These are phyloP conservation scores for Domatiomyces catenatus DNA, from an alignment of 2,329 filamentous ascomycete species.

Conservation along the genomic window DNA sequence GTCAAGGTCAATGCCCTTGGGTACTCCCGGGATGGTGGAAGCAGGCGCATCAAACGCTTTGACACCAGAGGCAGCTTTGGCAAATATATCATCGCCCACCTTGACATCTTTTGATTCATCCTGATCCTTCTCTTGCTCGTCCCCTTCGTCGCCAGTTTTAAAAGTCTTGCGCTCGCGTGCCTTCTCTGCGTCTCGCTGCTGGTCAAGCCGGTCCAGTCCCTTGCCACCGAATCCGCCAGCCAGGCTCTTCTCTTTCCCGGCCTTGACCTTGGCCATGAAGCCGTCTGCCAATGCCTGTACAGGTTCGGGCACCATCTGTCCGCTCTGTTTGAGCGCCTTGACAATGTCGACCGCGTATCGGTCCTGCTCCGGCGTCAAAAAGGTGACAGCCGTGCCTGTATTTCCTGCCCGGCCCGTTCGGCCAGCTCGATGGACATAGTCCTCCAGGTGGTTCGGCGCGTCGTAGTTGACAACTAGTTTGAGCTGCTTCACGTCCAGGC, in stretches of 20 bases:
- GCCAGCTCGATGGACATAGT: slow-evolving; percentile 55
- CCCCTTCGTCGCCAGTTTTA: slow-evolving; percentile 74
- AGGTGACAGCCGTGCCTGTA: slow-evolving; percentile 85
- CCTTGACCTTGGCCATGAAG: slow-evolving; percentile 81
- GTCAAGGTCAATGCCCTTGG: slow-evolving; percentile 45
- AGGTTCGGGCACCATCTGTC: slow-evolving; percentile 61
- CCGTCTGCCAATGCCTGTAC: slow-evolving; percentile 46
- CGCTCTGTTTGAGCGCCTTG: slow-evolving; percentile 85
- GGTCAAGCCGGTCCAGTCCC: slow-evolving; percentile 78
- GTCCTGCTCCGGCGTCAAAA: slow-evolving; percentile 81
- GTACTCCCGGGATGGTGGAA: slow-evolving; percentile 34
- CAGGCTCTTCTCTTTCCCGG: slow-evolving; percentile 71
- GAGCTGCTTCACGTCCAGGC: slow-evolving; percentile 87
- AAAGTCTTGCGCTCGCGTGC: slow-evolving; percentile 76
- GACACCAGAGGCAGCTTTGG: slow-evolving; percentile 49
- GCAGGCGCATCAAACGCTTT: slow-evolving; percentile 42
- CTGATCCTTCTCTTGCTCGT: slow-evolving; percentile 52
- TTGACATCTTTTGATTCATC: slow-evolving; percentile 53
- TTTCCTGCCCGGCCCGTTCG: slow-evolving; percentile 72
- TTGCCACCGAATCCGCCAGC: slow-evolving; percentile 87
- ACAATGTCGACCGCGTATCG: slow-evolving; percentile 76
- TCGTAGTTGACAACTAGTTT: slow-evolving; percentile 60
- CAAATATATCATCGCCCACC: slow-evolving; percentile 39
- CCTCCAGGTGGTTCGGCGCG: slow-evolving; percentile 44
- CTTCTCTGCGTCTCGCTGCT: slow-evolving; percentile 75